Evolutionary conservation across 306 rosid species (phyloP).

Genomic region (Dryas drummondii): DNA sequence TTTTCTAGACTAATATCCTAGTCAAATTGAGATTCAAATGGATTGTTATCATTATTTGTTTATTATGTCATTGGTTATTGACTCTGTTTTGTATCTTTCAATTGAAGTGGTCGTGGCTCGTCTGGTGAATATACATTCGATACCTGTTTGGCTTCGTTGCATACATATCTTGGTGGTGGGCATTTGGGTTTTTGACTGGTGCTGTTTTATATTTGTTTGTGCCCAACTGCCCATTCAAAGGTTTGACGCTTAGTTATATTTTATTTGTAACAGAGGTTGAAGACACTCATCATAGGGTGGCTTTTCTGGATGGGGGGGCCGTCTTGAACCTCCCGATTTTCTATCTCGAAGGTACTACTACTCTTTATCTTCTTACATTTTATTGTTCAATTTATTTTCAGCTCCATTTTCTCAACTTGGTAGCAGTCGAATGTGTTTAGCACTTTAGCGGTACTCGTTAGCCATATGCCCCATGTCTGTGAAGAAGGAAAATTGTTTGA

Average conservation of each 20-base stretch:
- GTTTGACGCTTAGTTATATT: not conserved
- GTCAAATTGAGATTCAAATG: not conserved
- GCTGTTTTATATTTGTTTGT: not conserved
- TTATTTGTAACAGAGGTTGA: constrained; percentile 70
- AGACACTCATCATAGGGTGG: constrained; percentile 76
- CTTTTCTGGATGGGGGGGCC: constrained; percentile 82
- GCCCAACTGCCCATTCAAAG: not conserved
- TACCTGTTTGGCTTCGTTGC: constrained; percentile 62
- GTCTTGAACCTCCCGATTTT: constrained; percentile 67
- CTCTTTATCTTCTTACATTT: not conserved
- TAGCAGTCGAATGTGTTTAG: not conserved
- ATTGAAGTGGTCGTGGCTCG: constrained; percentile 30
- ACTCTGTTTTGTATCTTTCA: constrained; percentile 7
- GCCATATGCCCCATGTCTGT: not conserved
- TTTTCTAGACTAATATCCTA: not conserved
- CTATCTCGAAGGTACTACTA: constrained; percentile 64
- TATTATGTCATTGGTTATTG: constrained; percentile 8
- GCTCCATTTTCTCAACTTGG: not conserved
- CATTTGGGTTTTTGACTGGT: constrained; percentile 6
- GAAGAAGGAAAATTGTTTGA: not conserved
- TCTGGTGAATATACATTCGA: constrained; percentile 48
- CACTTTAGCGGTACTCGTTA: not conserved
- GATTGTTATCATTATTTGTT: too few species aligned
- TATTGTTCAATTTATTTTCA: not conserved
- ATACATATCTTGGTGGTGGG: constrained; percentile 92